A percentile compares a stretch with the other conserved stretches of the same genome.
Evolutionary conservation across 176 grass and related monocot genomes (phyloP).

Genomic region (Pontederia paniculata): DNA sequence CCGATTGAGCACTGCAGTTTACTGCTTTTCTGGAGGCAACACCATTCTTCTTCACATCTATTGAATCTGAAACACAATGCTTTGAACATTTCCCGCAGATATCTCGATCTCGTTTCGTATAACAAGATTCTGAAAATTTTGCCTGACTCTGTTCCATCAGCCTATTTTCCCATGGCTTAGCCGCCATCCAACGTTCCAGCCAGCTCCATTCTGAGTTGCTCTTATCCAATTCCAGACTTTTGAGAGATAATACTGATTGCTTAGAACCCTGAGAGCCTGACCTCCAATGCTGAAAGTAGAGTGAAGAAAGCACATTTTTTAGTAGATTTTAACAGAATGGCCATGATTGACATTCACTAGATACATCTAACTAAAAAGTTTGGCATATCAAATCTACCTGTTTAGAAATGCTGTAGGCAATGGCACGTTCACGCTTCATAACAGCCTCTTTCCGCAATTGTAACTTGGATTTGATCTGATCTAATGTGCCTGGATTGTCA

Average conservation of each 20-base stretch:
- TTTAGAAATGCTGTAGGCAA: conserved; percentile 60
- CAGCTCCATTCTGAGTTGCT: conserved; percentile 33
- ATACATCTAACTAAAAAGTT: neutral
- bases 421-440: conserved; percentile 71
- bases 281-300: conserved; percentile 34
- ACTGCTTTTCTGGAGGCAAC: too few species aligned
- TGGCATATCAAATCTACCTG: conserved; percentile 21
- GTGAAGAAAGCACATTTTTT: too few species aligned
- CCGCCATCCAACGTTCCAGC: conserved; percentile 62
- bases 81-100: conserved; percentile 19
- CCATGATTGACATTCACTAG: too few species aligned
- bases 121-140: conserved; percentile 13
- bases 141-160: conserved; percentile 22
- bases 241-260: conserved; percentile 31
- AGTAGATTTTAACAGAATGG: too few species aligned
- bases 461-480: conserved; percentile 68
- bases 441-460: conserved; percentile 81
- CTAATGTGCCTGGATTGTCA: conserved; percentile 63
- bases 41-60: too few species aligned
- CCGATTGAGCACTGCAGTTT: conserved; percentile 30
- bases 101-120: conserved; percentile 26
- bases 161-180: conserved; percentile 61
- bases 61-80: neutral
- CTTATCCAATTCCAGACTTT: conserved; percentile 26
- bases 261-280: conserved; percentile 27